A percentile compares a stretch with the other conserved stretches of the same genome.
phyloP scores from a whole-genome alignment of 257 asterid genomes.

The Thymus mandschuricus region DNA sequence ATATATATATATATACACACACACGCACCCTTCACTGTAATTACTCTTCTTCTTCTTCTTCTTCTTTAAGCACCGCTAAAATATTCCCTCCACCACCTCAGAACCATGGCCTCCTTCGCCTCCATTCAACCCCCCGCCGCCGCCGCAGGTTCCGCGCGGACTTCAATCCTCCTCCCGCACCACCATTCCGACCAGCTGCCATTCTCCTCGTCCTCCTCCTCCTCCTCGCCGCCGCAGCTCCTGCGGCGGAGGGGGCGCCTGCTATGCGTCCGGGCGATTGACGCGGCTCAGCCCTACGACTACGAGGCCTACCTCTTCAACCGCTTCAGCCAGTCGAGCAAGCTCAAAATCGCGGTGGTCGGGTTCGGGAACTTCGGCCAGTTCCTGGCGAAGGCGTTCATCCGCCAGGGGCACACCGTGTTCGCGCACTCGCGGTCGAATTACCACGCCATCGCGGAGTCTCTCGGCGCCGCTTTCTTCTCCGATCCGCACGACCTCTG shows the following conservation, averaged over 20 bases:
- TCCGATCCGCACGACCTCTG: slow-evolving; percentile 79
- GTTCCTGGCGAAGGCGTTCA: slow-evolving; percentile 73
- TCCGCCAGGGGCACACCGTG: slow-evolving; percentile 70
- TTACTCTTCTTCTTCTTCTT: not conserved
- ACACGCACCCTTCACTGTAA: not conserved
- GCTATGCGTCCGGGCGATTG: slow-evolving; percentile 59
- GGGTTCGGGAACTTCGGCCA: slow-evolving; percentile 93
- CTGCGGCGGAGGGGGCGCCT: slow-evolving; percentile 23
- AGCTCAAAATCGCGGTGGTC: slow-evolving; percentile 70
- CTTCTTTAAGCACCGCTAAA: not conserved
- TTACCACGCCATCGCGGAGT: slow-evolving; percentile 52
- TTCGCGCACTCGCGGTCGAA: slow-evolving; percentile 65
- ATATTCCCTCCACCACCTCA: not conserved
- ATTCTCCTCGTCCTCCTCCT: slow-evolving; percentile 22
- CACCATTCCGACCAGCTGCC: slow-evolving; percentile 32
- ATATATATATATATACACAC: not conserved
- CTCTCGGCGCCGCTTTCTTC: slow-evolving; percentile 66
- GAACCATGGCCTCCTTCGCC: slow-evolving; percentile 50
- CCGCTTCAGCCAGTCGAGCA: slow-evolving; percentile 51
- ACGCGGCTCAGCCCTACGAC: slow-evolving; percentile 77
- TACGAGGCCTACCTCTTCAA: slow-evolving; percentile 54
- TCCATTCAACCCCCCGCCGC: slow-evolving; percentile 38
- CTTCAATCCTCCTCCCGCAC: slow-evolving; percentile 27
- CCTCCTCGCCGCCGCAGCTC: slow-evolving; percentile 17
- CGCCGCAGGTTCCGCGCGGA: slow-evolving; percentile 25